These are phyloP conservation scores for Metschnikowia bowlesiae DNA, from an alignment of 805 yeast genomes.

Conservation along the genomic window DNA sequence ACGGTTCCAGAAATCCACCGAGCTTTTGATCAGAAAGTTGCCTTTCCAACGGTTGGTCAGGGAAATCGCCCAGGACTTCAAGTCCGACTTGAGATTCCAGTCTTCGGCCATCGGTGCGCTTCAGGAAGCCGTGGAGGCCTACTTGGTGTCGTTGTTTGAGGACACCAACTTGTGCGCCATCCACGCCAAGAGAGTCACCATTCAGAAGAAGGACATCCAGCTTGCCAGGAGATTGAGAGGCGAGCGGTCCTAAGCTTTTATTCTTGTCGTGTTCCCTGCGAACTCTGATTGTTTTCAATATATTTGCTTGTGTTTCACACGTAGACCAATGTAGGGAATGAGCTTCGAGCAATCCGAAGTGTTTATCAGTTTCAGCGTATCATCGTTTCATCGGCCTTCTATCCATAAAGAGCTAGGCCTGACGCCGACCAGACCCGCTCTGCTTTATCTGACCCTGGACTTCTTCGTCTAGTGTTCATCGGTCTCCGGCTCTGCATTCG, in stretches of 20 bases:
- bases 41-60: constrained; percentile 46
- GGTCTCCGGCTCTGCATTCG: not conserved
- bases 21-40: constrained; percentile 43
- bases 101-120: constrained; percentile 45
- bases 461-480: not conserved
- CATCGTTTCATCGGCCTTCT: not conserved
- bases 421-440: no score
- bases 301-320: not conserved
- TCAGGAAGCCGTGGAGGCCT: constrained; percentile 46
- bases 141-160: constrained; percentile 43
- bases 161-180: constrained; percentile 47
- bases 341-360: no score
- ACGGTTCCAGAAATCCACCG: constrained; percentile 45
- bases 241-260: constrained; percentile 30
- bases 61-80: constrained; percentile 45
- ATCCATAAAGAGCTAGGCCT: not conserved
- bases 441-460: not conserved
- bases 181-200: constrained; percentile 18
- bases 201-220: constrained; percentile 45
- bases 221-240: constrained; percentile 47
- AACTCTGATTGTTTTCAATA: not conserved
- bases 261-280: not conserved
- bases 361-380: no score
- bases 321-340: not conserved
- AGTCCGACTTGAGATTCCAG: constrained; percentile 44